phyloP scores from a whole-genome alignment of 441 rosid species.

The Pelargonium australe region DNA sequence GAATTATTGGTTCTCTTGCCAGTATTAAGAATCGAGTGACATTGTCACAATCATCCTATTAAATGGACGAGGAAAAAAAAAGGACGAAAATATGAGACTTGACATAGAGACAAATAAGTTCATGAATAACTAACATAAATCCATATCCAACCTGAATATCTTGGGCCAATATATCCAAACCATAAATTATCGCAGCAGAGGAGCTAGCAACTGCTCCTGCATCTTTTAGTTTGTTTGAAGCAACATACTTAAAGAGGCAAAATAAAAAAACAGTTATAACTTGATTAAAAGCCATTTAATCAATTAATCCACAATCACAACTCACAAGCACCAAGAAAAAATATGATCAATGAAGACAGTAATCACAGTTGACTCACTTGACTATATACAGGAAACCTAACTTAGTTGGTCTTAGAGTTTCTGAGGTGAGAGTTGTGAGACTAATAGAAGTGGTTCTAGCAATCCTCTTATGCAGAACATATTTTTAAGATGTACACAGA shows the following conservation, averaged over 20 bases:
- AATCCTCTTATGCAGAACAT: not conserved
- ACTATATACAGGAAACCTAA: not conserved
- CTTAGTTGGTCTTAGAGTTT: not conserved
- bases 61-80: constrained; percentile 23
- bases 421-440: not conserved
- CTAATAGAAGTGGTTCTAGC: not conserved
- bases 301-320: too few relatives aligned
- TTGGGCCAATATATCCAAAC: constrained; percentile 73
- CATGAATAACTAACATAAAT: not conserved
- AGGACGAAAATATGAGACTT: constrained; percentile 5
- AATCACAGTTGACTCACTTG: not conserved
- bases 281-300: not conserved
- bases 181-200: constrained; percentile 69
- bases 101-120: not conserved
- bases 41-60: constrained; percentile 80
- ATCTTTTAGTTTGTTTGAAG: constrained; percentile 54
- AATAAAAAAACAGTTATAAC: not conserved
- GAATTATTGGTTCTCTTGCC: constrained; percentile 98
- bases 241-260: constrained; percentile 44
- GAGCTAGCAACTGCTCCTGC: constrained; percentile 89
- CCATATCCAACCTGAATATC: constrained; percentile 68
- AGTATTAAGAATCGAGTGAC: constrained; percentile 84
- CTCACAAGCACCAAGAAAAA: not conserved
- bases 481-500: constrained; percentile 2
- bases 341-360: not conserved